These are phyloP conservation scores for Candida lessepsii DNA, from an alignment of 805 yeast species.

Conservation along the genomic window DNA sequence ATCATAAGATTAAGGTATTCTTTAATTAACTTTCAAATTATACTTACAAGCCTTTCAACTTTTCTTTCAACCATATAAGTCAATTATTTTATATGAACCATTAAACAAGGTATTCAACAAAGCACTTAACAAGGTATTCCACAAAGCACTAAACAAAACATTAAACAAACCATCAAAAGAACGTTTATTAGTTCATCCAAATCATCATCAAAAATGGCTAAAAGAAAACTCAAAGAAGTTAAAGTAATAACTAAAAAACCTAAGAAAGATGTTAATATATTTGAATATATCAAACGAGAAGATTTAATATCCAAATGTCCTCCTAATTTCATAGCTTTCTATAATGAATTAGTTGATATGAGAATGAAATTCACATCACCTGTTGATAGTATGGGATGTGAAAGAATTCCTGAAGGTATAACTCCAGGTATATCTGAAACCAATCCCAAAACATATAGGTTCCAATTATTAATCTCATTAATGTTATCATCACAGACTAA, in stretches of 20 bases:
- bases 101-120: too few species aligned
- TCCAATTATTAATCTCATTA: slow-evolving; percentile 73
- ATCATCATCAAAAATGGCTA: too few species aligned
- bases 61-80: too few species aligned
- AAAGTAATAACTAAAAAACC: slow-evolving; percentile 8
- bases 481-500: slow-evolving; percentile 92
- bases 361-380: slow-evolving; percentile 69
- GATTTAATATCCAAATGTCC: slow-evolving; percentile 23
- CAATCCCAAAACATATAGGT: slow-evolving; percentile 49
- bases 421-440: slow-evolving; percentile 28
- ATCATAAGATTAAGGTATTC: too few species aligned
- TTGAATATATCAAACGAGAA: not conserved
- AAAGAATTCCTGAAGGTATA: slow-evolving; percentile 49
- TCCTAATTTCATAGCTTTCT: slow-evolving; percentile 53
- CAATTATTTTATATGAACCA: too few species aligned
- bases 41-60: too few species aligned
- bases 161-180: too few species aligned
- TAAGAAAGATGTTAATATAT: not conserved
- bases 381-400: slow-evolving; percentile 88
- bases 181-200: too few species aligned
- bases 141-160: too few species aligned
- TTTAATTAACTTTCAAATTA: too few species aligned
- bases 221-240: slow-evolving; percentile 5
- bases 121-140: too few species aligned
- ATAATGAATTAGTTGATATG: slow-evolving; percentile 63